phyloP scores from a whole-genome alignment of 805 yeast genomes.

The Wickerhamiella brachini region DNA sequence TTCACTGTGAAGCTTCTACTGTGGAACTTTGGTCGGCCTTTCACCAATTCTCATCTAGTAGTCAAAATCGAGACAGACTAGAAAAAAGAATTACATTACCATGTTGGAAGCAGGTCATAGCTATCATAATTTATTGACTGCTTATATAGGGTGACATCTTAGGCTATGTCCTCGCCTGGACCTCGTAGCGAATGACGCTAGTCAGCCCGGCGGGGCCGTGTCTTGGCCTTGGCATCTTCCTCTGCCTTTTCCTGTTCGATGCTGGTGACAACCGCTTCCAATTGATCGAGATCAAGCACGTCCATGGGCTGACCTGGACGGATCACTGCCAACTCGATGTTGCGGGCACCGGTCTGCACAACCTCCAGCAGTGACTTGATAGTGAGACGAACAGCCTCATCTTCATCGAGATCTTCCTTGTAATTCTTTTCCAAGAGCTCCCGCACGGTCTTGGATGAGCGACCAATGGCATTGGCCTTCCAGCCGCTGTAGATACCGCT shows the following conservation, averaged over 20 bases:
- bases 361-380: slow-evolving; percentile 84
- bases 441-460: slow-evolving; percentile 86
- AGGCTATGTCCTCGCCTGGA: too few species aligned
- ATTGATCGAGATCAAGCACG: slow-evolving; percentile 50
- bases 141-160: too few species aligned
- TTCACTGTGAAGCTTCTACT: too few species aligned
- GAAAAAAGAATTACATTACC: too few species aligned
- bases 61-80: too few species aligned
- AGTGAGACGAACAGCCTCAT: slow-evolving; percentile 65
- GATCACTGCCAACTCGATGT: slow-evolving; percentile 84
- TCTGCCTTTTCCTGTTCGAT: slow-evolving; percentile 81
- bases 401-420: slow-evolving; percentile 43
- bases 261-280: slow-evolving; percentile 59
- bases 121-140: too few species aligned
- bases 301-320: slow-evolving; percentile 51
- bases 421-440: slow-evolving; percentile 90
- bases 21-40: too few species aligned
- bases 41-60: too few species aligned
- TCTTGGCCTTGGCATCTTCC: slow-evolving; percentile 46
- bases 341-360: slow-evolving; percentile 94
- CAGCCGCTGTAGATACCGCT: slow-evolving; percentile 94
- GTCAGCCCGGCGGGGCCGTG: slow-evolving; percentile 7
- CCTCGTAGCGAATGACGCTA: too few species aligned
- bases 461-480: slow-evolving; percentile 96
- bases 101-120: too few species aligned